Evolutionary conservation across 1,284 basidiomycete genomes (phyloP), one percentile per base, ranked within the genome.

Genomic region (Cryptococcus hybrid): DNA sequence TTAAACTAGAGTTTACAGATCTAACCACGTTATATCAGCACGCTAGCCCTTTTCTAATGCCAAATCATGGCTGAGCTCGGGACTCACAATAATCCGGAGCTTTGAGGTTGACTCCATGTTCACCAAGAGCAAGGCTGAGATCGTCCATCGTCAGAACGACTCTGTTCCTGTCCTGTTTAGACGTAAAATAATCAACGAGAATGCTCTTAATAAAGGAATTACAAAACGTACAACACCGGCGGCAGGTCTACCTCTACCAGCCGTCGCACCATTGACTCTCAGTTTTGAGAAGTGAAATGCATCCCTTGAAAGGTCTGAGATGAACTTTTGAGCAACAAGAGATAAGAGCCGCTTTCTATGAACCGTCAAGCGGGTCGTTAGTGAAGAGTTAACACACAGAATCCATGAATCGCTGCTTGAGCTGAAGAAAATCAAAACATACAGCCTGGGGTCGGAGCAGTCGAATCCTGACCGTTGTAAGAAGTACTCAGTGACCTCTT

Each of bases 141-240:
- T 99, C 96, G 62, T 99, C 96, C 93, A 98, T 97, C 5, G 92
- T 97, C 59, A 99, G 80, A 0, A 94, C 92, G n/a, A 96, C 98
- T 63, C 91, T 86, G 42, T 91, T 92, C 72, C 92, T 91, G 73
- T 96, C 92, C 88, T 24, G 24, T 24, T 24, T 24, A 24, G 24
- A 24, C 24, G 24, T 24, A 24, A 24, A 24, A 24, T 24, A 24
- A 24, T 24, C 24, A 24, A 24, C 24, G 24, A 24, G 24, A 44
- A 18, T 38, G 13, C 8, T 37, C 30, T 7, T 7, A 7, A 1
- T 47, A 9, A 38, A 1, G 30, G n/a, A 47, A 13, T 9, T 35
- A 1, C 36, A 48, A 4, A 42, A 62, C 62, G 60, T 44, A 67
- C 65, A 34, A 61, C 66, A 35, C 63, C 69, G 2, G 69, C 64